A percentile compares a stretch with the other conserved stretches of the same genome.
Evolutionary conservation across 2,329 filamentous ascomycete species (phyloP).

Genomic region (Ceratocystis eucalypticola): DNA sequence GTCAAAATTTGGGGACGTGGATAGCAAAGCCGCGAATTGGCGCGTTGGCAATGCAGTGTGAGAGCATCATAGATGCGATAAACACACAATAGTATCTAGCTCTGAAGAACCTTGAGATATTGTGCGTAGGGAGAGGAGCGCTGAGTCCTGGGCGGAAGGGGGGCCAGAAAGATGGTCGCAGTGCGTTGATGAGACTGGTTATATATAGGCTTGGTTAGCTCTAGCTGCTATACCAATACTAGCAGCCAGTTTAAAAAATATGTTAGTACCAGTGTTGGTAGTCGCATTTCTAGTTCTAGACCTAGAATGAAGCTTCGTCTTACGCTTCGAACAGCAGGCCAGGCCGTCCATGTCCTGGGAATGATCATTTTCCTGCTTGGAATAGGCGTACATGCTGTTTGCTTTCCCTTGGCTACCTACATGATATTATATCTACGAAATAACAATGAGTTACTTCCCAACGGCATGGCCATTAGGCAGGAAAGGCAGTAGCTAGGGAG

Average conservation of each 20-base stretch:
- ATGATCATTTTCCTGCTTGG: background rate
- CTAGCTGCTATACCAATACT: background rate
- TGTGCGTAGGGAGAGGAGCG: too few relatives aligned
- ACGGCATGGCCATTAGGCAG: background rate
- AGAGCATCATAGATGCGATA: constrained; percentile 30
- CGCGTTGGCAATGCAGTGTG: constrained; percentile 30
- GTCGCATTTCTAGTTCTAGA: background rate
- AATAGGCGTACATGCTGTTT: background rate
- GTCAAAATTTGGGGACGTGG: constrained; percentile 28
- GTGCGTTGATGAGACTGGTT: background rate
- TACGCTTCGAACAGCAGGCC: background rate
- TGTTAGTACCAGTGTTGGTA: background rate
- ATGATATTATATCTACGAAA: background rate
- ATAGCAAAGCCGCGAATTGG: constrained; percentile 26
- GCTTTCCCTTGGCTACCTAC: background rate
- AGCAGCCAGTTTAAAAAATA: background rate
- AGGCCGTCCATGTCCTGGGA: background rate
- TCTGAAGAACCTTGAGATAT: constrained; percentile 24
- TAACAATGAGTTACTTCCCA: background rate
- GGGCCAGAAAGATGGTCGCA: background rate
- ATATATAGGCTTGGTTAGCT: too few relatives aligned
- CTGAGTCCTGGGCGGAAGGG: background rate
- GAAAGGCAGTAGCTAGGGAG: background rate
- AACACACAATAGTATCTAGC: constrained; percentile 29
- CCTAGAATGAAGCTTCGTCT: background rate